Evolutionary conservation across 2,329 filamentous ascomycete genomes (phyloP).

Genomic region (Neodidymelliopsis sp.): DNA sequence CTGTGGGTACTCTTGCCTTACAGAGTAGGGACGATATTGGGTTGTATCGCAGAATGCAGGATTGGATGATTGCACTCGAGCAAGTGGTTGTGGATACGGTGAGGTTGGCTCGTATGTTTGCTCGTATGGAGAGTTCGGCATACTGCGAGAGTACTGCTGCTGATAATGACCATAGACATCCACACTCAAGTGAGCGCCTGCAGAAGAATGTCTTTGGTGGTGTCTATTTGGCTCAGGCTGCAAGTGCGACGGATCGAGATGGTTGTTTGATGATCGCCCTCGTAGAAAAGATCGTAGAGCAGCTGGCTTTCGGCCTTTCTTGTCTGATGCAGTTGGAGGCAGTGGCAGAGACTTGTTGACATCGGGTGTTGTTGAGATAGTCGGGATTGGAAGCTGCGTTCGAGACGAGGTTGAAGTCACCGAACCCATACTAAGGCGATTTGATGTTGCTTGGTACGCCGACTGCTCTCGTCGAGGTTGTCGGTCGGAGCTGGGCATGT

Average conservation of each 20-base stretch:
- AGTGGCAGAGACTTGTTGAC: conserved; percentile 43
- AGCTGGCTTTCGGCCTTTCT: conserved; percentile 32
- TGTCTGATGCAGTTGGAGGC: conserved; percentile 33
- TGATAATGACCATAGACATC: conserved; percentile 29
- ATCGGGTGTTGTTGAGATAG: conserved; percentile 33
- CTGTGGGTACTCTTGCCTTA: conserved; percentile 1
- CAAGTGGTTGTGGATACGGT: conserved; percentile 19
- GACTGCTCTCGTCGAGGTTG: conserved; percentile 28
- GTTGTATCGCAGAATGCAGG: conserved; percentile 23
- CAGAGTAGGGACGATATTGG: conserved; percentile 27
- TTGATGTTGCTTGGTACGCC: conserved; percentile 40
- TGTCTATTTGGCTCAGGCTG: conserved; percentile 6
- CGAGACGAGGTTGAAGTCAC: conserved; percentile 25
- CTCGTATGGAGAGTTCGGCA: conserved; percentile 43
- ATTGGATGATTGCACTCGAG: conserved; percentile 34
- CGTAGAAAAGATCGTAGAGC: conserved; percentile 37
- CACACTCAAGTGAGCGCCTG: conserved; percentile 29
- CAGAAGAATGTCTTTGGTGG: conserved; percentile 32
- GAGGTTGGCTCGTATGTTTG: conserved; percentile 20
- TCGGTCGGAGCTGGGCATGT: conserved; percentile 28
- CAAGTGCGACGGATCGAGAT: conserved; percentile 21
- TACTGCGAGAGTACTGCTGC: conserved; percentile 42
- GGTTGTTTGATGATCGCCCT: conserved; percentile 31
- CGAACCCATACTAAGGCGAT: conserved; percentile 27
- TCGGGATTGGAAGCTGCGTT: conserved; percentile 15